Percentiles rank a stretch among this genome's conserved stretches.
Evolutionary conservation across 352 stramenopile genomes (phyloP).

Genomic region (Phytophthora hybrid): DNA sequence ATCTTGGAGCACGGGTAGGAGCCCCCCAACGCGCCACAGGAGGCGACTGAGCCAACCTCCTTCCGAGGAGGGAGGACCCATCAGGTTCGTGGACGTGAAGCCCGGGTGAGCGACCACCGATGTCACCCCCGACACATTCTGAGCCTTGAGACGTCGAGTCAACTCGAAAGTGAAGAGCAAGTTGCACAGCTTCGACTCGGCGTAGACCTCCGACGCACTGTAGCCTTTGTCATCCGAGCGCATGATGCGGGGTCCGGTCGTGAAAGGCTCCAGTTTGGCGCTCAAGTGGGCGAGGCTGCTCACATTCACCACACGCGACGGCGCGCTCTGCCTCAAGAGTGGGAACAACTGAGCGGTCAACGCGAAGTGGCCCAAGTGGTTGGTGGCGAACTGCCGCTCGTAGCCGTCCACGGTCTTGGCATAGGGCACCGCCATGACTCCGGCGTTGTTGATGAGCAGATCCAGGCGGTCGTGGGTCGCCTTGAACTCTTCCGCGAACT

Average conservation of each 20-base stretch:
- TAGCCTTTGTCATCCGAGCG: constrained; percentile 27
- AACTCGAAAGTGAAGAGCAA: constrained; percentile 64
- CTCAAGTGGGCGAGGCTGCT: constrained; percentile 48
- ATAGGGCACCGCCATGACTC: constrained; percentile 30
- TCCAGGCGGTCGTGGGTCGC: constrained; percentile 45
- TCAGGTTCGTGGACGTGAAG: constrained; percentile 32
- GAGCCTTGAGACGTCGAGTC: constrained; percentile 35
- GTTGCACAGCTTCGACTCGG: constrained; percentile 61
- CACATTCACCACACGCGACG: constrained; percentile 36
- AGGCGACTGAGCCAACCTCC: constrained; percentile 16
- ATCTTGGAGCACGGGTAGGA: constrained; percentile 26
- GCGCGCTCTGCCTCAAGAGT: constrained; percentile 38
- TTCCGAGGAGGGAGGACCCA: constrained; percentile 19
- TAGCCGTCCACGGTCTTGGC: constrained; percentile 32
- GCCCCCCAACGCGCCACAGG: constrained; percentile 5
- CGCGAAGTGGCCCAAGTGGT: constrained; percentile 43
- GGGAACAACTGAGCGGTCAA: constrained; percentile 56
- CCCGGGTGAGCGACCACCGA: constrained; percentile 50
- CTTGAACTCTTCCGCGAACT: constrained; percentile 54
- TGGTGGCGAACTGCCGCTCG: constrained; percentile 41
- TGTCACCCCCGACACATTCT: constrained; percentile 31
- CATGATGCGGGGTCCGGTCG: constrained; percentile 21
- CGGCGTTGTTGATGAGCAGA: constrained; percentile 42
- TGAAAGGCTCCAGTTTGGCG: constrained; percentile 31
- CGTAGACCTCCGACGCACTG: constrained; percentile 39